Evolutionary conservation across 2,329 filamentous ascomycete genomes (phyloP).

Genomic region (Pseudomassariella vexata): DNA sequence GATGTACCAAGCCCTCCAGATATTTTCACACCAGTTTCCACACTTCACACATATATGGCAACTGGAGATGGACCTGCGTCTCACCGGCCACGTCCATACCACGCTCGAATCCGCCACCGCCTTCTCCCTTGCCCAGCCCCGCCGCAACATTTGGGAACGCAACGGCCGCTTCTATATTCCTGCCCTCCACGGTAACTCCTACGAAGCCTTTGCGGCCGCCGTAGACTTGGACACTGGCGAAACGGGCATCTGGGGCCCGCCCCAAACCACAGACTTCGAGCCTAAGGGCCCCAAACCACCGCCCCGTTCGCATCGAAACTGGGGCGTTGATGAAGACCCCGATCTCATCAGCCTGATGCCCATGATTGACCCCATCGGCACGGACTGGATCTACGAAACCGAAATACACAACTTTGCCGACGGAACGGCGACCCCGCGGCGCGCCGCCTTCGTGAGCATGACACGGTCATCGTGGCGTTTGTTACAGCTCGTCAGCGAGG

Average conservation of each 20-base stretch:
- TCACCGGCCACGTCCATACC: constrained; percentile 60
- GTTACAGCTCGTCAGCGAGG: constrained; percentile 63
- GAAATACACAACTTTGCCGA: constrained; percentile 57
- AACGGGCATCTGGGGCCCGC: constrained; percentile 40
- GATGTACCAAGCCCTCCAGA: constrained; percentile 21
- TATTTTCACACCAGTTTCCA: constrained; percentile 55
- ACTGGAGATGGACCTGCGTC: constrained; percentile 60
- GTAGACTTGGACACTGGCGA: constrained; percentile 39
- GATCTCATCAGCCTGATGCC: constrained; percentile 72
- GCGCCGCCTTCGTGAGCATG: constrained; percentile 64
- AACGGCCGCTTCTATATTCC: constrained; percentile 71
- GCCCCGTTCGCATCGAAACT: constrained; percentile 27
- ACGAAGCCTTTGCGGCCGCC: constrained; percentile 50
- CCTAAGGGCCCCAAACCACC: constrained; percentile 30
- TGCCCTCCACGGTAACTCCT: constrained; percentile 58
- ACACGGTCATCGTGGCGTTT: constrained; percentile 59
- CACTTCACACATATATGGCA: constrained; percentile 61
- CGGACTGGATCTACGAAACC: constrained; percentile 65
- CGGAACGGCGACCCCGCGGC: constrained; percentile 51
- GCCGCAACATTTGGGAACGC: constrained; percentile 67
- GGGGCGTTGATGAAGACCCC: constrained; percentile 63
- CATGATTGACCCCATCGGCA: constrained; percentile 62
- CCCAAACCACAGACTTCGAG: constrained; percentile 37
- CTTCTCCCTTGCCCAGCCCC: constrained; percentile 61
- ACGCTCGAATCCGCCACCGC: constrained; percentile 57